These are phyloP conservation scores for Arabidopsis lyrata DNA, from an alignment of 441 rosid genomes.

Conservation along the genomic window DNA sequence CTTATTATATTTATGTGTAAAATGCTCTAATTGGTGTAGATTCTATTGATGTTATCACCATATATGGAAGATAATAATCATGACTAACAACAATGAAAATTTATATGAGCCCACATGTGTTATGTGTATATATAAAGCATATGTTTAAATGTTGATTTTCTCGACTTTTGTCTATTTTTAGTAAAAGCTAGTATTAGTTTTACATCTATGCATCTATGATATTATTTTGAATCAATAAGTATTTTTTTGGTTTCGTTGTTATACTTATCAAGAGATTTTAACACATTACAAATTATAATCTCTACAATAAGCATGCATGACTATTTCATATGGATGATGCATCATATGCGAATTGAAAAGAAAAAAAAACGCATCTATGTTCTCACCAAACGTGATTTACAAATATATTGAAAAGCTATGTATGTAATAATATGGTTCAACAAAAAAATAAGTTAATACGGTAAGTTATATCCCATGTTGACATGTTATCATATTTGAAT, in stretches of 20 bases:
- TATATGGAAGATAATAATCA: slow-evolving; percentile 19
- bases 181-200: not conserved
- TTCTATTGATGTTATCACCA: not conserved
- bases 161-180: not conserved
- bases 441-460: not conserved
- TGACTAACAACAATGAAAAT: not conserved
- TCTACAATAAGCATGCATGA: not conserved
- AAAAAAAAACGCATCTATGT: too few relatives aligned
- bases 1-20: slow-evolving; percentile 2
- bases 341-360: too few relatives aligned
- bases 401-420: too few relatives aligned
- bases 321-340: too few relatives aligned
- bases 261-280: not conserved
- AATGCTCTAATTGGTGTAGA: not conserved
- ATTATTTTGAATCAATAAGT: not conserved
- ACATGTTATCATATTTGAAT: too few relatives aligned
- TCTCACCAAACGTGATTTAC: too few relatives aligned
- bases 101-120: not conserved
- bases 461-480: not conserved
- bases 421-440: not conserved
- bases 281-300: not conserved
- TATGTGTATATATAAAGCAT: not conserved
- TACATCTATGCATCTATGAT: not conserved
- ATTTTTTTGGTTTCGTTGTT: not conserved
- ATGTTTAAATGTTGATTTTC: not conserved